These are phyloP conservation scores for Camellia japonica DNA, from an alignment of 148 eudicot genomes.

Conservation along the genomic window DNA sequence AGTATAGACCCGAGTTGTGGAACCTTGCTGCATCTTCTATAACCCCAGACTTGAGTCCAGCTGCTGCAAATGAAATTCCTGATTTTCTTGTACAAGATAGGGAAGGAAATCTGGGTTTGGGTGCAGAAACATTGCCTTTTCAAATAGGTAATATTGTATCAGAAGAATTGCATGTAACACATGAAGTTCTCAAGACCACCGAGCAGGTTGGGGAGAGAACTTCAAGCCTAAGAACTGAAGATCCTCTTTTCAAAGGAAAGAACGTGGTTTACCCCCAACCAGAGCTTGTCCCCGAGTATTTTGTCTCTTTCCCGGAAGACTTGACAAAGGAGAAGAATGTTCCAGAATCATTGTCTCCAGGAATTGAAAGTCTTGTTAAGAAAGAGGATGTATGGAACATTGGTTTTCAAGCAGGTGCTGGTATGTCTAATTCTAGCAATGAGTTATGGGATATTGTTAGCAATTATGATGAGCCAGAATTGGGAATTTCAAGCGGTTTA, in stretches of 20 bases:
- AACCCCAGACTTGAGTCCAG: slow-evolving; percentile 11
- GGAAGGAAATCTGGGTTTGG: slow-evolving; percentile 2
- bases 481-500: slow-evolving; percentile 39
- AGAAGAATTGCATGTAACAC: slow-evolving; percentile 15
- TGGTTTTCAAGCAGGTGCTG: slow-evolving; percentile 32
- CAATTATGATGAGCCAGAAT: slow-evolving; percentile 41
- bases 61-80: slow-evolving; percentile 1
- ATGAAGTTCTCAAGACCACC: slow-evolving; percentile 20
- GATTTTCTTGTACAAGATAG: background rate
- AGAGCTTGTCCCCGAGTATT: slow-evolving; percentile 19
- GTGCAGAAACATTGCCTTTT: slow-evolving; percentile 5
- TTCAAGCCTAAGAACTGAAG: slow-evolving; percentile 21
- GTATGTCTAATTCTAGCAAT: slow-evolving; percentile 34
- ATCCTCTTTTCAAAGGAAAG: slow-evolving; percentile 29
- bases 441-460: slow-evolving; percentile 37
- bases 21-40: slow-evolving; percentile 9
- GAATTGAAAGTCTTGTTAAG: slow-evolving; percentile 20
- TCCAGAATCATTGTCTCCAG: slow-evolving; percentile 19
- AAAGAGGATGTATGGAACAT: slow-evolving; percentile 35
- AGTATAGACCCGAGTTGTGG: background rate
- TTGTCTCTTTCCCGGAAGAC: slow-evolving; percentile 37
- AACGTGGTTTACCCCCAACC: slow-evolving; percentile 11
- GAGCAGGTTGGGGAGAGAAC: slow-evolving; percentile 16
- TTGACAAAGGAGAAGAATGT: slow-evolving; percentile 24
- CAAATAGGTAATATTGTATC: slow-evolving; percentile 1